phyloP scores from a whole-genome alignment of 345 rosid species.

The Arabis hirsuta region DNA sequence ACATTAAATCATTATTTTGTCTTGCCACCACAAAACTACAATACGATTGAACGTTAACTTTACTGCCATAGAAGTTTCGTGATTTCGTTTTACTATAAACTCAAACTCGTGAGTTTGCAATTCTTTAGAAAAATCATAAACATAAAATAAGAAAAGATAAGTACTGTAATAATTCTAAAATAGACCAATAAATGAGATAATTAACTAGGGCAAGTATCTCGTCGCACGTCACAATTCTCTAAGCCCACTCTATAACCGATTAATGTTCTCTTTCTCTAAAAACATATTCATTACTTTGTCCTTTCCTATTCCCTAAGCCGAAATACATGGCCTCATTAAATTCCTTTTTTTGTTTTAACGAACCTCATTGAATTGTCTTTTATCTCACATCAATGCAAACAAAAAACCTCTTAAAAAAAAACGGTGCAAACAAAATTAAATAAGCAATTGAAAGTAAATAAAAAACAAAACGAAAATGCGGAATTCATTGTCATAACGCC shows the following conservation, averaged over 20 bases:
- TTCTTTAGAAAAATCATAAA: neutral
- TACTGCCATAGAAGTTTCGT: neutral
- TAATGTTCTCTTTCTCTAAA: neutral
- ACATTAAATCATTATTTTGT: too few species aligned
- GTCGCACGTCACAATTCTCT: slow-evolving; percentile 28
- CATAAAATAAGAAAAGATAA: neutral
- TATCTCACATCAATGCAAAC: slow-evolving; percentile 37
- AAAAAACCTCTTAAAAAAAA: slow-evolving; percentile 22
- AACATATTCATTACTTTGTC: slow-evolving; percentile 25
- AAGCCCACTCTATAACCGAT: slow-evolving; percentile 31
- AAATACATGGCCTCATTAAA: slow-evolving; percentile 37
- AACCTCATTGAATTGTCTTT: slow-evolving; percentile 32
- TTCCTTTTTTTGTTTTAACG: slow-evolving; percentile 33
- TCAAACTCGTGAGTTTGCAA: slow-evolving; percentile 11
- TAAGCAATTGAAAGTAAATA: neutral
- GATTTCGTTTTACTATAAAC: neutral
- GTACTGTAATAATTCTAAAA: neutral
- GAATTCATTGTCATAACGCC: slow-evolving; percentile 41
- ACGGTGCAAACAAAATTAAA: slow-evolving; percentile 33
- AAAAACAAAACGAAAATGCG: slow-evolving; percentile 18
- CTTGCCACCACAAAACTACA: too few species aligned
- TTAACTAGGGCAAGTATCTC: slow-evolving; percentile 18
- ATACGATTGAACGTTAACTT: neutral
- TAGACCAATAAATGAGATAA: slow-evolving; percentile 3
- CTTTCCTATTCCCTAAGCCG: slow-evolving; percentile 35